phyloP scores from a whole-genome alignment of 2,329 filamentous ascomycete genomes.

The Xylariomycetidae sp. region DNA sequence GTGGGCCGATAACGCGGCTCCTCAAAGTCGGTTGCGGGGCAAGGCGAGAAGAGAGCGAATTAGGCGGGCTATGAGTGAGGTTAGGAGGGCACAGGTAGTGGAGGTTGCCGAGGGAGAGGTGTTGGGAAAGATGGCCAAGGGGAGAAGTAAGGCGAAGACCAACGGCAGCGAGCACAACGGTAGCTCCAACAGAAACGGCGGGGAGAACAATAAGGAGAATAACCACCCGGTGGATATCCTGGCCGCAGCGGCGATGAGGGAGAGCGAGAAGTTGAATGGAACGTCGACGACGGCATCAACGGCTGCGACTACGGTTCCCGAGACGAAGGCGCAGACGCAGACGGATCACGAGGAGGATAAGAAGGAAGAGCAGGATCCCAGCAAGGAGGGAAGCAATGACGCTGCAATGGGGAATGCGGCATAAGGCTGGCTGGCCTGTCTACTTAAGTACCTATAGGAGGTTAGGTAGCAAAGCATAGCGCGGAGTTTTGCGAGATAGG shows the following conservation, averaged over 20 bases:
- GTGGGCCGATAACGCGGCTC: constrained; percentile 73
- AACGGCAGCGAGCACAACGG: constrained; percentile 16
- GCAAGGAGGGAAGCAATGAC: too few species aligned
- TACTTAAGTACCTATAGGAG: too few species aligned
- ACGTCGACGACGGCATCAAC: constrained; percentile 1
- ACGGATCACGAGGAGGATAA: too few species aligned
- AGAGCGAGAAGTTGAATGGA: constrained; percentile 1
- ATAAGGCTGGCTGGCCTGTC: too few species aligned
- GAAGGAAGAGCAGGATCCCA: too few species aligned
- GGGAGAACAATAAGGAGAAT: constrained; percentile 42
- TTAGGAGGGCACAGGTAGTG: constrained; percentile 33
- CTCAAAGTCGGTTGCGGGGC: constrained; percentile 49
- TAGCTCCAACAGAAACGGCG: too few species aligned
- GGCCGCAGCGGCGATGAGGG: not conserved
- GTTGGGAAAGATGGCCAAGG: constrained; percentile 14
- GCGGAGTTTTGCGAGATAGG: too few species aligned
- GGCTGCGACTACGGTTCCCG: not conserved
- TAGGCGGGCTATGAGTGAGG: constrained; percentile 47
- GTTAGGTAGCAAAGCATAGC: too few species aligned
- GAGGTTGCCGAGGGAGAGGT: constrained; percentile 23
- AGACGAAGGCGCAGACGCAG: too few species aligned
- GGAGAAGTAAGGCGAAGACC: constrained; percentile 21
- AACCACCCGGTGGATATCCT: constrained; percentile 23
- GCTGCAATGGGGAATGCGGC: too few species aligned
- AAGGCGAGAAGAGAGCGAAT: constrained; percentile 52